Percentiles rank a stretch among this genome's conserved stretches.
These are phyloP conservation scores for Paramecium octaurelia DNA, from an alignment of 73 alveolate genomes.

Conservation along the genomic window DNA sequence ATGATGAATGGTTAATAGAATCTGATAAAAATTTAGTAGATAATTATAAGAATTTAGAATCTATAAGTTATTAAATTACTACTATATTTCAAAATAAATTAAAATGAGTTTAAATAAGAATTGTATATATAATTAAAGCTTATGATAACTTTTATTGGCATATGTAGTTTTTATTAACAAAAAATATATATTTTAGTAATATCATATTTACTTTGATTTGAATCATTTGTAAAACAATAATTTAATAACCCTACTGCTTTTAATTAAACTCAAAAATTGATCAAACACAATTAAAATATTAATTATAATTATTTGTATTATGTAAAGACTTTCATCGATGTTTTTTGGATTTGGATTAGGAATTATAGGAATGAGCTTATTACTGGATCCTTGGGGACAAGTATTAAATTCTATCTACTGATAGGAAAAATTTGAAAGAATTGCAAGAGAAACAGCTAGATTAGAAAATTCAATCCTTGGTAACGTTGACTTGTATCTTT, in stretches of 20 bases:
- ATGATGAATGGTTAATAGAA: background rate
- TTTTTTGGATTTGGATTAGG: conserved; percentile 29
- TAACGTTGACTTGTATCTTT: background rate
- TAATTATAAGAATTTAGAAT: background rate
- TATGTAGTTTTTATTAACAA: background rate
- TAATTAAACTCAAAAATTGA: background rate
- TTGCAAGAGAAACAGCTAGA: conserved; percentile 21
- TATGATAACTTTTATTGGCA: background rate
- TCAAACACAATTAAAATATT: background rate
- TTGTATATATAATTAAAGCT: background rate
- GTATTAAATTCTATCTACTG: background rate
- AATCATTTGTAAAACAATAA: background rate
- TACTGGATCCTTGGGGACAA: background rate
- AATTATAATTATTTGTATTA: background rate
- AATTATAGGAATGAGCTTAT: conserved; percentile 5
- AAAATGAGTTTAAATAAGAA: background rate
- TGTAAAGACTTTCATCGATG: background rate
- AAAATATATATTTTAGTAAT: background rate
- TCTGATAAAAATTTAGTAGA: background rate
- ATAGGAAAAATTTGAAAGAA: conserved; percentile 37
- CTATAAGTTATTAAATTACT: background rate
- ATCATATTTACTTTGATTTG: too few species aligned
- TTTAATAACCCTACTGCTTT: too few species aligned
- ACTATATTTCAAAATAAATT: background rate
- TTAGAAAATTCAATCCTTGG: background rate